These are phyloP conservation scores for Macrolepiota dolichaula DNA, from an alignment of 768 basidiomycete species.

Conservation along the genomic window DNA sequence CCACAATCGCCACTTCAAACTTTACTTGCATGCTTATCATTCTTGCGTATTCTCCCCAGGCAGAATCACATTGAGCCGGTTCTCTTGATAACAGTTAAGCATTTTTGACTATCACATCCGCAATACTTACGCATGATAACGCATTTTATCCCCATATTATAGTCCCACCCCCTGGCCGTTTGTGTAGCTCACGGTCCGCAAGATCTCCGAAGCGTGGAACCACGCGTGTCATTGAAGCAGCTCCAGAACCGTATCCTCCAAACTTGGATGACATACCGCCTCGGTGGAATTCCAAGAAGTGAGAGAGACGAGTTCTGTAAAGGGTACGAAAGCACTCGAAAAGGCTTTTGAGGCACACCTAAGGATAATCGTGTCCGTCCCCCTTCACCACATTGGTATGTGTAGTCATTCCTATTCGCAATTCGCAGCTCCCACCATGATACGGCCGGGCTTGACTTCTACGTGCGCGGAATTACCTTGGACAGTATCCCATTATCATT, in stretches of 20 bases:
- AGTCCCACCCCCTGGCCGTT: neutral
- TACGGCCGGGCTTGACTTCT: neutral
- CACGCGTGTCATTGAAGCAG: neutral
- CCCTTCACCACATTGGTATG: neutral
- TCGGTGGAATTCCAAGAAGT: neutral
- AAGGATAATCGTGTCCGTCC: neutral
- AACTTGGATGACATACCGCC: neutral
- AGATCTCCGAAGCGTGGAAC: neutral
- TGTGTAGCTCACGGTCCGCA: neutral
- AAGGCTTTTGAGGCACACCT: neutral
- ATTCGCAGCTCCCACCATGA: neutral
- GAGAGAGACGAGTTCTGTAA: neutral
- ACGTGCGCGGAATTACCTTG: neutral
- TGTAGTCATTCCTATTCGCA: neutral
- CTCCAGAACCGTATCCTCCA: neutral
- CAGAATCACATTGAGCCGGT: neutral
- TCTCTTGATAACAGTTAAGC: neutral
- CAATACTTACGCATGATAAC: neutral
- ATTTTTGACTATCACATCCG: neutral
- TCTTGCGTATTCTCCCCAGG: neutral
- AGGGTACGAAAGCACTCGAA: neutral
- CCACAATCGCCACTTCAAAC: neutral
- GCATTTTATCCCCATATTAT: neutral
- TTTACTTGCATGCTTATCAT: neutral
- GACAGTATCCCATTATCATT: neutral